Evolutionary conservation across 2,329 filamentous ascomycete genomes (phyloP).

Genomic region (Beauveria scarabaeidicola): DNA sequence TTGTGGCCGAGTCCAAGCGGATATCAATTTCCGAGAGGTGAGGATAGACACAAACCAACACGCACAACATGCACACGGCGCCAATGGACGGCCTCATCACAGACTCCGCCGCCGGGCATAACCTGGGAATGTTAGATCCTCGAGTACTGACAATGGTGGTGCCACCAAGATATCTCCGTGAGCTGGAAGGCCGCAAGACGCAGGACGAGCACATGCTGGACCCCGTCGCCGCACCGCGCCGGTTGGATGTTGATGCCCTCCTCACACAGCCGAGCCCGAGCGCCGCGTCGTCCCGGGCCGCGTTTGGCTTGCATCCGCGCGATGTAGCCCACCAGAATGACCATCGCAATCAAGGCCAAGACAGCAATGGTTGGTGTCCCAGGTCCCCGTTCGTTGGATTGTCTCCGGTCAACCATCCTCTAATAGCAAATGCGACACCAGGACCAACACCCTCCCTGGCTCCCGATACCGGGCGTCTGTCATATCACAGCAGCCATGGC

Average conservation of each 20-base stretch:
- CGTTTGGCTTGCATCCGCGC: constrained; percentile 8
- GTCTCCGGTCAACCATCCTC: not conserved
- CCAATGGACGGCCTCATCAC: not conserved
- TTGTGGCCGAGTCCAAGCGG: constrained; percentile 16
- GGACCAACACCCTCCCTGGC: constrained; percentile 8
- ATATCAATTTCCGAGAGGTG: constrained; percentile 17
- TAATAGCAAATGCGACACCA: not conserved
- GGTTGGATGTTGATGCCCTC: constrained; percentile 6
- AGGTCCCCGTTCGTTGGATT: not conserved
- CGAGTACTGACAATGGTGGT: not conserved
- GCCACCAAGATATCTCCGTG: constrained; percentile 8
- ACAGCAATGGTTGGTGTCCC: constrained; percentile 5
- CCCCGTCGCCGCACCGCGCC: constrained; percentile 8
- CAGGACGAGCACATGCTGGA: constrained; percentile 3
- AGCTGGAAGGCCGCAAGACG: constrained; percentile 9
- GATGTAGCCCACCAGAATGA: constrained; percentile 9
- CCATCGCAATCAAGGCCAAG: not conserved
- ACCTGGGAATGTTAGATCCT: not conserved
- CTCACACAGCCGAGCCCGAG: constrained; percentile 5
- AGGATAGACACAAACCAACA: not conserved
- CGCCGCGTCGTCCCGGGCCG: not conserved
- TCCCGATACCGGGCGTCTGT: constrained; percentile 6
- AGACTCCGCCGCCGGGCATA: not conserved
- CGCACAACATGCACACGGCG: not conserved
- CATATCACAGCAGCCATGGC: constrained; percentile 8